Evolutionary conservation across 805 yeast genomes (phyloP).

Genomic region (Pachysolen tannophilus): DNA sequence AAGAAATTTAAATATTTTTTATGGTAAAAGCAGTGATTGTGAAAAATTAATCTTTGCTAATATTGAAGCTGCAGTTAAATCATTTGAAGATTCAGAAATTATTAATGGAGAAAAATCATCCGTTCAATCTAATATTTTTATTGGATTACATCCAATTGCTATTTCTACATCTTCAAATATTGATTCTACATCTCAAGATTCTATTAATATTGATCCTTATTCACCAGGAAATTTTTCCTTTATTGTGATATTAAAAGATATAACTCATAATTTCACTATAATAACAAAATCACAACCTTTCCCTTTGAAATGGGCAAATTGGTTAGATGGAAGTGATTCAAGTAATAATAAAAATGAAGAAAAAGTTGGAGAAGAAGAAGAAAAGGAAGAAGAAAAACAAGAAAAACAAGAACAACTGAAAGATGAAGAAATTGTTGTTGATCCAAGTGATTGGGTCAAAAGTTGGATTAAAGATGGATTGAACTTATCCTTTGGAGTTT

Average conservation of each 20-base stretch:
- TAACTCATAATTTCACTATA: slow-evolving; percentile 66
- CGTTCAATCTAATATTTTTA: slow-evolving; percentile 19
- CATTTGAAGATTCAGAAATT: slow-evolving; percentile 20
- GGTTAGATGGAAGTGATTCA: slow-evolving; percentile 55
- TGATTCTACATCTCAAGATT: slow-evolving; percentile 15
- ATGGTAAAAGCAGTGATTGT: slow-evolving; percentile 75
- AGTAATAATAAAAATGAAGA: slow-evolving; percentile 12
- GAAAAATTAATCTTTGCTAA: slow-evolving; percentile 86
- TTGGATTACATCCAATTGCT: slow-evolving; percentile 22
- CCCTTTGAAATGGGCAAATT: slow-evolving; percentile 86
- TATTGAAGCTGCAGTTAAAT: slow-evolving; percentile 64
- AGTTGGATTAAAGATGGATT: slow-evolving; percentile 79
- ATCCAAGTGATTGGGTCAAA: slow-evolving; percentile 76
- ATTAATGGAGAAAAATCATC: slow-evolving; percentile 3
- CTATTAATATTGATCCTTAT: slow-evolving; percentile 35
- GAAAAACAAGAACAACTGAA: slow-evolving; percentile 27
- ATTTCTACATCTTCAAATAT: slow-evolving; percentile 15
- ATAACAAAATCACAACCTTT: slow-evolving; percentile 81
- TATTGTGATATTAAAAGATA: slow-evolving; percentile 68
- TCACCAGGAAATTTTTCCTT: slow-evolving; percentile 60
- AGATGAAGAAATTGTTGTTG: slow-evolving; percentile 29
- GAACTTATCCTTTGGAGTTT: slow-evolving; percentile 69
- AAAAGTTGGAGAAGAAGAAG: slow-evolving; percentile 14
- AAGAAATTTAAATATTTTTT: slow-evolving; percentile 58
- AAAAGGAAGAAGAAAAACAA: slow-evolving; percentile 22